Evolutionary conservation across 192 early-diverging fungal genomes (phyloP).

Genomic region (Thamnidium elegans): DNA sequence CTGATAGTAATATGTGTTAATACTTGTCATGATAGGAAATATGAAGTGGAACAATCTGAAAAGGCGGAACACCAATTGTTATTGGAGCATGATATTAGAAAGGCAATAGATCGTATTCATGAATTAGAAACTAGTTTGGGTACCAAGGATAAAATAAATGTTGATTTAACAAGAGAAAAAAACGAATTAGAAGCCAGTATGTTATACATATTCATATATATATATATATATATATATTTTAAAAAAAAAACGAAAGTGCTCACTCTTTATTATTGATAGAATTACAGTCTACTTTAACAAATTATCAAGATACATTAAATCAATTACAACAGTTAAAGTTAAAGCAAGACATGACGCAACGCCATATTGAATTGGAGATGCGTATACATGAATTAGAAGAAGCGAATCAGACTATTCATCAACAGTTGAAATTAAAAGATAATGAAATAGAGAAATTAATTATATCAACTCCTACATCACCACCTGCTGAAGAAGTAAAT

Average conservation of each 20-base stretch:
- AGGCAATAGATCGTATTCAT: constrained; percentile 30
- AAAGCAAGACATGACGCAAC: not conserved
- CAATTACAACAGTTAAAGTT: not conserved
- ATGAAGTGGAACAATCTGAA: constrained; percentile 18
- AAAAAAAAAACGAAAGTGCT: too few species aligned
- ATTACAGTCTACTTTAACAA: not conserved
- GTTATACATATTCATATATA: not conserved
- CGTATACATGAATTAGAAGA: not conserved
- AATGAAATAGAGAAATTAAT: constrained; percentile 9
- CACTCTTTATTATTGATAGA: not conserved
- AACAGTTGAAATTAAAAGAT: constrained; percentile 2
- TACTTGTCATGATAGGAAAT: constrained; percentile 19
- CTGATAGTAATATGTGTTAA: not conserved
- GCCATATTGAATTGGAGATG: too few species aligned
- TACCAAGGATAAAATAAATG: not conserved
- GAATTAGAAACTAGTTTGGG: constrained; percentile 30
- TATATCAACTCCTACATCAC: constrained; percentile 8
- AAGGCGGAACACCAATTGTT: constrained; percentile 18
- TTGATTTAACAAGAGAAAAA: not conserved
- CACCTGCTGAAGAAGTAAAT: constrained; percentile 2
- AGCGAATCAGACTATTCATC: not conserved
- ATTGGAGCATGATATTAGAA: constrained; percentile 35
- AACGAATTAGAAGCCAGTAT: constrained; percentile 5
- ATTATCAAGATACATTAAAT: not conserved
- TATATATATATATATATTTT: not conserved